Percentiles rank a stretch among this genome's conserved stretches.
Evolutionary conservation across 163 green algal species (phyloP).

Genomic region (Scenedesmus sp.): DNA sequence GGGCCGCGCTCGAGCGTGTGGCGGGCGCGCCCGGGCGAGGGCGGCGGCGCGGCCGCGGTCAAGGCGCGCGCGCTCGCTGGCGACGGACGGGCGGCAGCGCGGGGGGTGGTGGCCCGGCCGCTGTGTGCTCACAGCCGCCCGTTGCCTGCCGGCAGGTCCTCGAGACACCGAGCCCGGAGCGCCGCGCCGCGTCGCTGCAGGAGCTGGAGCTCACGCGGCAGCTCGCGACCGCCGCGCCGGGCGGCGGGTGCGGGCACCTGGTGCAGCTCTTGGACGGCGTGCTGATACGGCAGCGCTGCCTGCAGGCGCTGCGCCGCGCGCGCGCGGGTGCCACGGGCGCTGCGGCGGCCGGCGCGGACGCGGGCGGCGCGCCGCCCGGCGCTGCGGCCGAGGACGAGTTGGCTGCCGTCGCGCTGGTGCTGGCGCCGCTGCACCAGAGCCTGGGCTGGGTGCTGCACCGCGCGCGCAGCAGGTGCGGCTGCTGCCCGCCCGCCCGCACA

Average conservation of each 20-base stretch:
- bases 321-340: neutral
- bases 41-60: no score
- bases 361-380: neutral
- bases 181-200: constrained; percentile 12
- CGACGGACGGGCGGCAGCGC: no score
- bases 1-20: no score
- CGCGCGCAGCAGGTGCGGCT: neutral
- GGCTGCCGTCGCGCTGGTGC: constrained; percentile 19
- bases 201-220: constrained; percentile 15
- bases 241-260: neutral
- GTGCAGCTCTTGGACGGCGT: constrained; percentile 5
- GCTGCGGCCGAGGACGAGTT: neutral
- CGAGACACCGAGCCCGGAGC: neutral
- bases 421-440: constrained; percentile 29
- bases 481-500: neutral
- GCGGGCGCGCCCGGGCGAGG: no score
- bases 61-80: no score
- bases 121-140: no score
- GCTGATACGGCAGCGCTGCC: neutral
- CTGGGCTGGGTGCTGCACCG: constrained; percentile 29
- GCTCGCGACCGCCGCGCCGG: neutral
- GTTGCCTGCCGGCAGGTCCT: no score
- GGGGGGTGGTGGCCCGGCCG: no score
- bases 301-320: no score
- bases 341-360: neutral